These are phyloP conservation scores for Tricholoma furcatifolium DNA, from an alignment of 768 basidiomycete species.

Conservation along the genomic window DNA sequence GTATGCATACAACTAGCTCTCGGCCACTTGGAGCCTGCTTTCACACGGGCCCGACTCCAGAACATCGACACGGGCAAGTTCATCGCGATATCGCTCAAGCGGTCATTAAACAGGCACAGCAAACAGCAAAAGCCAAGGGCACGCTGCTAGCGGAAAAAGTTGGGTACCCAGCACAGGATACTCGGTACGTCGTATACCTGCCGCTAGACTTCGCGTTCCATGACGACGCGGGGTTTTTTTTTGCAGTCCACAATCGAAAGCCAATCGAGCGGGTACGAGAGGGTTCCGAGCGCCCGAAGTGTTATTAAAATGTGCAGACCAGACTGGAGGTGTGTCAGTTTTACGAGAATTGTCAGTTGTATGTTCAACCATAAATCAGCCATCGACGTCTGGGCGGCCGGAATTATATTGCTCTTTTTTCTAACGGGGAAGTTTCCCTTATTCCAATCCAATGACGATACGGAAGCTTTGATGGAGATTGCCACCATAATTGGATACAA, in stretches of 20 bases:
- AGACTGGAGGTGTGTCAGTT: slow-evolving; percentile 76
- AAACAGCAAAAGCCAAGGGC: slow-evolving; percentile 56
- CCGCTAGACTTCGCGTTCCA: background rate
- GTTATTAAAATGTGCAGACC: slow-evolving; percentile 88
- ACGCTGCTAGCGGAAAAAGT: slow-evolving; percentile 62
- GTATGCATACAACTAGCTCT: slow-evolving; percentile 47
- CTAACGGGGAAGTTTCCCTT: slow-evolving; percentile 90
- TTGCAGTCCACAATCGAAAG: slow-evolving; percentile 75
- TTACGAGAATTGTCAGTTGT: background rate
- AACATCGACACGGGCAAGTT: slow-evolving; percentile 70
- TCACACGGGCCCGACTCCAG: slow-evolving; percentile 65
- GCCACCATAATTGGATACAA: slow-evolving; percentile 80
- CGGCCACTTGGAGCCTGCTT: slow-evolving; percentile 59
- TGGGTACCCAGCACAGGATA: slow-evolving; percentile 76
- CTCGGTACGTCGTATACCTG: slow-evolving; percentile 42
- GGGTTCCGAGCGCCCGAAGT: slow-evolving; percentile 98
- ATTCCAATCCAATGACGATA: slow-evolving; percentile 91
- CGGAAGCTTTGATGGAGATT: slow-evolving; percentile 95
- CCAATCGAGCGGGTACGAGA: slow-evolving; percentile 94
- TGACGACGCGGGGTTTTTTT: slow-evolving; percentile 1
- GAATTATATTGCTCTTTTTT: slow-evolving; percentile 91
- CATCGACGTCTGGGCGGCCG: slow-evolving; percentile 95
- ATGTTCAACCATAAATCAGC: slow-evolving; percentile 45
- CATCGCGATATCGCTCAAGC: slow-evolving; percentile 40
- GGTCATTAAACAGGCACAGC: slow-evolving; percentile 55